Evolutionary conservation across 2,329 filamentous ascomycete genomes (phyloP).

Genomic region (Talaromyces piceae): DNA sequence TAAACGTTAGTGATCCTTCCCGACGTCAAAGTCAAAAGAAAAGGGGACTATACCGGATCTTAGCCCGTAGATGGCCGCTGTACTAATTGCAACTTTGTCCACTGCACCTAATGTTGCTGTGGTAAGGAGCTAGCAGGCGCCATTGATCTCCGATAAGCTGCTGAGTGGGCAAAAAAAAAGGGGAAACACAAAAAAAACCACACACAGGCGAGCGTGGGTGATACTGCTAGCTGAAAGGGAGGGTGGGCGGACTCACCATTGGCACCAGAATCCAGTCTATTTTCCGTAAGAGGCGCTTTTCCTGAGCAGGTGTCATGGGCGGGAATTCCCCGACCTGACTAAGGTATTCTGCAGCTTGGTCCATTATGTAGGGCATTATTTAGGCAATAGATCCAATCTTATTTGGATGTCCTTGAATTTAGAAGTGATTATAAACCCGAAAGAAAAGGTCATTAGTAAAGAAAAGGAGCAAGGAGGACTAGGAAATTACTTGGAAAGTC

Average conservation of each 20-base stretch:
- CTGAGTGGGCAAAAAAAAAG: no score
- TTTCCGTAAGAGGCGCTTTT: slow-evolving; percentile 38
- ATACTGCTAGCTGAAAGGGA: background rate
- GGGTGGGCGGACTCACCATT: slow-evolving; percentile 45
- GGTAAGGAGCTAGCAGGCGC: slow-evolving; percentile 12
- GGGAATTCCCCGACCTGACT: slow-evolving; percentile 14
- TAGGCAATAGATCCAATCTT: background rate
- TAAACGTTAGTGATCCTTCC: no score
- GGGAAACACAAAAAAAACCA: background rate
- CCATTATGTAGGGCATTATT: slow-evolving; percentile 9
- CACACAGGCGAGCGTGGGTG: background rate
- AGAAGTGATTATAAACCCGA: background rate
- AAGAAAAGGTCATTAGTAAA: background rate
- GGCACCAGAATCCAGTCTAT: slow-evolving; percentile 52
- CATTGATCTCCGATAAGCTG: background rate
- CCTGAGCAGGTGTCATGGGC: slow-evolving; percentile 17
- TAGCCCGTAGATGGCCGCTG: slow-evolving; percentile 48
- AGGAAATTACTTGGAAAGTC: background rate
- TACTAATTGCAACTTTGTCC: slow-evolving; percentile 24
- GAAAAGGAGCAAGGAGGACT: background rate
- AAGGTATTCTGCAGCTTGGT: slow-evolving; percentile 22
- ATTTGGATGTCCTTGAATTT: background rate
- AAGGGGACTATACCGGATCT: slow-evolving; percentile 19
- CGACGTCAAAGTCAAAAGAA: background rate
- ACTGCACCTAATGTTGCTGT: slow-evolving; percentile 23